Evolutionary conservation across 495 filamentous ascomycete species (phyloP), one percentile per base, ranked within the genome.

Genomic region (Neurospora sp.): DNA sequence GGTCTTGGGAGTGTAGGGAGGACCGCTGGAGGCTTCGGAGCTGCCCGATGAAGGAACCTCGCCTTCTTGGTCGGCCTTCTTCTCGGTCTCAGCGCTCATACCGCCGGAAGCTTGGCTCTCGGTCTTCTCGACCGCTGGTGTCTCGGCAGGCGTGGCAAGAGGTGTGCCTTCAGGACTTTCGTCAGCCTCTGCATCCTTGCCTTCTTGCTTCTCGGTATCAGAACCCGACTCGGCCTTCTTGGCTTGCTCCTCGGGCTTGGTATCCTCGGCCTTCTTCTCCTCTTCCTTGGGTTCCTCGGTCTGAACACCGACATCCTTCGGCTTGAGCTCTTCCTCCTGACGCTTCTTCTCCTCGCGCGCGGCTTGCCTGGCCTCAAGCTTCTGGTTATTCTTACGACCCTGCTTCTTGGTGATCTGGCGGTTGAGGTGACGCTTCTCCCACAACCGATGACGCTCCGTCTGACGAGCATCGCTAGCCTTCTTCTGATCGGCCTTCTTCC

Each of bases 401-500:
- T 86, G 73, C 81, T 88, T 76, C 77, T 82, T 79, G 38, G 78
- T 83, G 74, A 82, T 80, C 23, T 83, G 79, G 46, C 80, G 82
- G 71, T 86, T 86, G 23, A 84, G 76, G 72, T 85, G 85, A 4
- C 84, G 80, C 80, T 80, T 85, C 79, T 86, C 84, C 85, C 85
- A 86, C 71, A 79, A 71, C 41, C 80, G 79, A n/a, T 82, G 81
- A 18, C 85, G 81, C 74, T 86, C 82, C 54, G 78, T 76, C 77
- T 79, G 78, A 39, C 85, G 84, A 7, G 82, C 83, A 2, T 76
- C 73, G 73, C 84, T 85, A 48, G 85, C 85, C 77, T 86, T 86
- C 80, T 85, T 83, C 73, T 84, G 83, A 71, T 86, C 84, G 20
- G 78, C 78, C 74, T 78, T 77, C 79, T 86, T 85, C 76, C 85